Conservation (phyloP, 2,329 filamentous ascomycete genomes). For the Zarea fungicola region DNA sequence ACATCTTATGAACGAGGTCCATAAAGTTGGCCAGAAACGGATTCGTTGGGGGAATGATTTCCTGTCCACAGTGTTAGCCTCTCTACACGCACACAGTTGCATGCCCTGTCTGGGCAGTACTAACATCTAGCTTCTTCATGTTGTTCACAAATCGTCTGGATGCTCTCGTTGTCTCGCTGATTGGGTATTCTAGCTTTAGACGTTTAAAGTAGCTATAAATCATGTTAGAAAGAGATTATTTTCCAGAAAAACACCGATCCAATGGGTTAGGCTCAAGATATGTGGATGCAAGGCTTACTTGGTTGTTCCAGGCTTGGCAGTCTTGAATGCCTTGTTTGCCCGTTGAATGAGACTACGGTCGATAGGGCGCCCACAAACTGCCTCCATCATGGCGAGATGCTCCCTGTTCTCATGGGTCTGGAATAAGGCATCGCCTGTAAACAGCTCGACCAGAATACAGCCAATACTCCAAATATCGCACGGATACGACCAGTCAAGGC, state of each 20-base stretch:
- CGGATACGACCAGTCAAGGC: constrained; percentile 65
- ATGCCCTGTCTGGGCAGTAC: background rate
- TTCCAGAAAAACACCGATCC: too few relatives aligned
- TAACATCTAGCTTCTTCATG: constrained; percentile 10
- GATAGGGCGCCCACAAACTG: constrained; percentile 55
- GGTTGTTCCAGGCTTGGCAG: constrained; percentile 3
- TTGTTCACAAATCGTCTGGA: constrained; percentile 11
- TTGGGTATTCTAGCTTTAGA: constrained; percentile 9
- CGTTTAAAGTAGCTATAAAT: constrained; percentile 11
- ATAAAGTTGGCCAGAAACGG: constrained; percentile 51
- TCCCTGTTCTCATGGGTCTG: constrained; percentile 70
- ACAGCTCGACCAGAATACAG: constrained; percentile 68
- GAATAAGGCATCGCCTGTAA: constrained; percentile 65
- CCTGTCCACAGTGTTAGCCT: background rate
- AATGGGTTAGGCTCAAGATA: background rate
- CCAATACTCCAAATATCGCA: constrained; percentile 73
- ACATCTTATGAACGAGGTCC: constrained; percentile 55
- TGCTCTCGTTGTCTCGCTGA: constrained; percentile 7
- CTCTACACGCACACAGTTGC: too few relatives aligned
- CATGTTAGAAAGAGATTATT: background rate
- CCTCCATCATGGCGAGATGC: constrained; percentile 72
- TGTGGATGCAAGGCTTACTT: constrained; percentile 1
- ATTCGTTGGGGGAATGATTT: constrained; percentile 52
- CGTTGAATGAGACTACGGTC: constrained; percentile 21
- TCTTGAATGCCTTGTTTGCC: constrained; percentile 9